These are phyloP conservation scores for Plasmodium vinckei DNA, from an alignment of 169 alveolate species.

Conservation along the genomic window DNA sequence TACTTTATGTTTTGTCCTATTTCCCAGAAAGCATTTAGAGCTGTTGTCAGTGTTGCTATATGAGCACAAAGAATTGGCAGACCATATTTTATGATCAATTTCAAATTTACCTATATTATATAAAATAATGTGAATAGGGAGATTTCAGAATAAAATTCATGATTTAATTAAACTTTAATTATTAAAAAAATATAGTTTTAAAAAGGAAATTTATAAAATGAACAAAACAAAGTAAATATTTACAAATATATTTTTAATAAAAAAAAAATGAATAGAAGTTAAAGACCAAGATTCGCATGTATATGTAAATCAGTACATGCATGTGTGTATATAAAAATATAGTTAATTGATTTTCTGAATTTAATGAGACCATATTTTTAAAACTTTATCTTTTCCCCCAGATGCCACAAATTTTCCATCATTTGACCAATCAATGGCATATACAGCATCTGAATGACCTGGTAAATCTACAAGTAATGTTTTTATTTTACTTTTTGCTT, in stretches of 20 bases:
- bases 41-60: conserved; percentile 24
- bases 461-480: conserved; percentile 96
- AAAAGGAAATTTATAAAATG: too few species aligned
- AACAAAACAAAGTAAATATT: too few species aligned
- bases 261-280: too few species aligned
- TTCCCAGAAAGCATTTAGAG: conserved; percentile 46
- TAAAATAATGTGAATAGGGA: too few species aligned
- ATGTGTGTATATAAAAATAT: too few species aligned
- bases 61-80: conserved; percentile 63
- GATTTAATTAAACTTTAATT: too few species aligned
- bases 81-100: conserved; percentile 9
- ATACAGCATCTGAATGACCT: conserved; percentile 99
- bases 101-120: too few species aligned
- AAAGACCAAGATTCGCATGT: too few species aligned
- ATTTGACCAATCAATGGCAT: conserved; percentile 98
- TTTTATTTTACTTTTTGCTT: conserved; percentile 62
- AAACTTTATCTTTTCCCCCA: conserved; percentile 93
- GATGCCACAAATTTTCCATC: conserved; percentile 96
- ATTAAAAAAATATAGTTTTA: too few species aligned
- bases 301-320: too few species aligned
- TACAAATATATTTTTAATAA: too few species aligned
- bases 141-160: too few species aligned
- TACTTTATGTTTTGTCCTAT: background rate
- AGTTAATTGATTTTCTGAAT: background rate
- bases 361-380: conserved; percentile 94